Evolutionary conservation across 345 rosid genomes (phyloP).

Genomic region (Microcos paniculata): DNA sequence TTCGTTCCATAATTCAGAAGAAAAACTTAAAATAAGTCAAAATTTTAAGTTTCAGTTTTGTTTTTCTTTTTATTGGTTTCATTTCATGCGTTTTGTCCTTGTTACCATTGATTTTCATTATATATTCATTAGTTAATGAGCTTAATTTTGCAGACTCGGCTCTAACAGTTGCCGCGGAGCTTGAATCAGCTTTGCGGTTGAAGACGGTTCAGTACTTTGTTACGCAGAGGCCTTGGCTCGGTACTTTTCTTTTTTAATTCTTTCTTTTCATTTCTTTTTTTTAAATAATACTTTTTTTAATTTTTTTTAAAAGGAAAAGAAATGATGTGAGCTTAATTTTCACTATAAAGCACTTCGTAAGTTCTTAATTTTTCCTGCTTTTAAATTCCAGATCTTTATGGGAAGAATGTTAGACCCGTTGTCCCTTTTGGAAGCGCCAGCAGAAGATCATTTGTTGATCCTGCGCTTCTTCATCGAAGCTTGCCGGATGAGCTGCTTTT

Average conservation of each 20-base stretch:
- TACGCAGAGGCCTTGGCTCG: constrained; percentile 90
- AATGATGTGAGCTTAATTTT: not conserved
- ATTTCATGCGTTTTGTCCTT: not conserved
- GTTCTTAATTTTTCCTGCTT: not conserved
- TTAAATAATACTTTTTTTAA: not conserved
- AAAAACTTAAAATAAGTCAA: not conserved
- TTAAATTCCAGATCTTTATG: constrained; percentile 69
- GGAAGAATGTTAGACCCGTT: constrained; percentile 78
- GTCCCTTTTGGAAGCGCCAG: constrained; percentile 79
- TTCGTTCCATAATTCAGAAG: not conserved
- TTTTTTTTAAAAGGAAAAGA: not conserved
- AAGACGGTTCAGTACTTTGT: constrained; percentile 68
- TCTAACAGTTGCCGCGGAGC: constrained; percentile 62
- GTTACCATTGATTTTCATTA: not conserved
- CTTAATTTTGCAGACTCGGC: constrained; percentile 41
- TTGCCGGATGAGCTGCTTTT: constrained; percentile 93
- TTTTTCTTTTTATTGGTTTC: not conserved
- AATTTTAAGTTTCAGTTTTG: not conserved
- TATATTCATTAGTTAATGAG: not conserved
- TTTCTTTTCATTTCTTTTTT: not conserved
- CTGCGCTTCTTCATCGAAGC: constrained; percentile 72
- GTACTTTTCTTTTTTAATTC: constrained; percentile 33
- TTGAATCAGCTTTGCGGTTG: constrained; percentile 76
- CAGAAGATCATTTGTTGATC: constrained; percentile 56
- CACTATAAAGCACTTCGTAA: not conserved